These are phyloP conservation scores for Exophiala bonariae DNA, from an alignment of 2,329 filamentous ascomycete genomes.

Conservation along the genomic window DNA sequence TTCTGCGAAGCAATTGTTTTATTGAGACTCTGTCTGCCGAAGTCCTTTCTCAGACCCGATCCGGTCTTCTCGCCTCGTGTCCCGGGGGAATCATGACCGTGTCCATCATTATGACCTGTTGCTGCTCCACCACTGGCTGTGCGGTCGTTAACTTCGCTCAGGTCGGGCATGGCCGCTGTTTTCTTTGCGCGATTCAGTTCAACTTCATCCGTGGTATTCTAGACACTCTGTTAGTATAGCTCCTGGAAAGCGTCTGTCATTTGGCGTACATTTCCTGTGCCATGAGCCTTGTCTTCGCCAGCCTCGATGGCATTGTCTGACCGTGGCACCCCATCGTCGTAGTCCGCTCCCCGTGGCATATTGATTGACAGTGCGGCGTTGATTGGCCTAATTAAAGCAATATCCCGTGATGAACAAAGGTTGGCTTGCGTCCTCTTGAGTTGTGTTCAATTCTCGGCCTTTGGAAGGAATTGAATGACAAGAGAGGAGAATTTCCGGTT, in stretches of 20 bases:
- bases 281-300: constrained; percentile 5
- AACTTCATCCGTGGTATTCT: constrained; percentile 3
- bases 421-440: too few relatives aligned
- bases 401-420: too few relatives aligned
- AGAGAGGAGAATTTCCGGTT: too few relatives aligned
- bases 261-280: constrained; percentile 2
- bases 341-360: constrained; percentile 41
- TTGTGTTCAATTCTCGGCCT: too few relatives aligned
- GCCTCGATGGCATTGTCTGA: constrained; percentile 33
- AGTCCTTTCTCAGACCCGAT: not conserved
- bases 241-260: not conserved
- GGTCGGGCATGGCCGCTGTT: constrained; percentile 3
- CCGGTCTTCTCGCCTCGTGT: not conserved
- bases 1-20: not conserved
- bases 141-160: constrained; percentile 7
- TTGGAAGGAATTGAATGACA: too few relatives aligned
- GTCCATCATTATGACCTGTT: constrained; percentile 1
- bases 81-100: not conserved
- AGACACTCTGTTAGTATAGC: not conserved
- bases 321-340: constrained; percentile 37
- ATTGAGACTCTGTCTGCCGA: not conserved
- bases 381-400: too few relatives aligned
- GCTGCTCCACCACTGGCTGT: constrained; percentile 1
- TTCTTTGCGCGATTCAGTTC: constrained; percentile 2
- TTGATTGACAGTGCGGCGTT: too few relatives aligned